Percentiles rank a stretch among this genome's conserved stretches.
Evolutionary conservation across 768 basidiomycete genomes (phyloP).

Genomic region (Podaxis pistillaris): DNA sequence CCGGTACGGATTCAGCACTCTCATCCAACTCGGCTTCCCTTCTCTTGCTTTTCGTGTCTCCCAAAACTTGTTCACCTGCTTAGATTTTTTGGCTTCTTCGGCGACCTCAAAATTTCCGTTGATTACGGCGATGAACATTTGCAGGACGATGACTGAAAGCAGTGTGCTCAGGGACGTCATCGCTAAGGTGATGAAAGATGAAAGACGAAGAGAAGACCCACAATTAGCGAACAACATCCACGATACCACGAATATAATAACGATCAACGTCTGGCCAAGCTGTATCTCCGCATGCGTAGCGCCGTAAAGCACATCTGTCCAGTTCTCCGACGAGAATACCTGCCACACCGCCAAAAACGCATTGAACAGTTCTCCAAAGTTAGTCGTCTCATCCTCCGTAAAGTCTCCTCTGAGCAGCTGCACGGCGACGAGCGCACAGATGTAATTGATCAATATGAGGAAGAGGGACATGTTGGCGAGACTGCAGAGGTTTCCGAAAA

Average conservation of each 20-base stretch:
- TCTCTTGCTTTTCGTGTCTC: constrained; percentile 54
- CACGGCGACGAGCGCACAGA: constrained; percentile 78
- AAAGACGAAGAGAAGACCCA: constrained; percentile 36
- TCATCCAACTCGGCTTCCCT: constrained; percentile 62
- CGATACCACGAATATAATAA: constrained; percentile 67
- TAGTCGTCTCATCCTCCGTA: constrained; percentile 47
- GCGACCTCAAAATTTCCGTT: constrained; percentile 94
- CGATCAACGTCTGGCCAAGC: constrained; percentile 68
- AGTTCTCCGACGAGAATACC: constrained; percentile 92
- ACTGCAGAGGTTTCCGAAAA: constrained; percentile 92
- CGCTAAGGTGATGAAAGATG: not conserved
- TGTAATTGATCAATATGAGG: constrained; percentile 81
- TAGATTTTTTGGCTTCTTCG: constrained; percentile 82
- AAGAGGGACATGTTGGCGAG: constrained; percentile 91
- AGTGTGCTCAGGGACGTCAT: not conserved
- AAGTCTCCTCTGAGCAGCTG: constrained; percentile 89
- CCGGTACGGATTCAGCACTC: constrained; percentile 83
- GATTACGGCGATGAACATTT: constrained; percentile 97
- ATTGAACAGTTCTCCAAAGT: constrained; percentile 82
- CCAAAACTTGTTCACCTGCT: constrained; percentile 75
- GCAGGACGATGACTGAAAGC: constrained; percentile 70
- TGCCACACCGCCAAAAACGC: constrained; percentile 86
- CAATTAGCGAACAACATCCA: constrained; percentile 96
- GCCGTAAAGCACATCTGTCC: constrained; percentile 74
- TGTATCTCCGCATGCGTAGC: constrained; percentile 58